Conservation (phyloP, 345 rosid genomes). For the Eucalyptus camaldulensis region DNA sequence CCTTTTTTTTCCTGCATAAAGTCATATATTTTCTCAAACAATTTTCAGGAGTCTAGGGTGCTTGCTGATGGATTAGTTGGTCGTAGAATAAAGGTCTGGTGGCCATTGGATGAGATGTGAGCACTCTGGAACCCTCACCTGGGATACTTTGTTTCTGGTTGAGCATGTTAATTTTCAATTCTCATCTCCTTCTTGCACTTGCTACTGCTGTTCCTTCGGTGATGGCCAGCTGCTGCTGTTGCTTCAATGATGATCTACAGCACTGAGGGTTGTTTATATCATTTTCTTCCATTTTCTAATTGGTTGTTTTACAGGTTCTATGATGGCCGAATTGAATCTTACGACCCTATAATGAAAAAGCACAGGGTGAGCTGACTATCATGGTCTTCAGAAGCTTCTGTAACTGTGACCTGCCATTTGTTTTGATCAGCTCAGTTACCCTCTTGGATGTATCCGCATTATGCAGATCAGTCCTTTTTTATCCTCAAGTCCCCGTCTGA, state of each 20-base stretch:
- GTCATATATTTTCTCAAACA: background rate
- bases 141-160: background rate
- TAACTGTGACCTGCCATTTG: background rate
- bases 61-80: background rate
- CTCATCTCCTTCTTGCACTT: background rate
- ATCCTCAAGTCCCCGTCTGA: background rate
- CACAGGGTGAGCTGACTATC: background rate
- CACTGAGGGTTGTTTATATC: accelerated
- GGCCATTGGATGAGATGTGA: background rate
- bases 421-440: background rate
- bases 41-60: background rate
- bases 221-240: background rate
- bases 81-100: background rate
- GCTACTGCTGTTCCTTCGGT: background rate
- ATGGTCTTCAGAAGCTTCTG: background rate
- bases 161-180: background rate
- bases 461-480: background rate
- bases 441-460: background rate
- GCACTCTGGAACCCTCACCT: background rate
- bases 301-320: background rate
- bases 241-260: background rate
- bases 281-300: accelerated
- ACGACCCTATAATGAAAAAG: background rate
- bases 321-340: background rate
- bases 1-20: background rate